phyloP scores from a whole-genome alignment of 805 yeast species.

The Zygosaccharomyces bailii region DNA sequence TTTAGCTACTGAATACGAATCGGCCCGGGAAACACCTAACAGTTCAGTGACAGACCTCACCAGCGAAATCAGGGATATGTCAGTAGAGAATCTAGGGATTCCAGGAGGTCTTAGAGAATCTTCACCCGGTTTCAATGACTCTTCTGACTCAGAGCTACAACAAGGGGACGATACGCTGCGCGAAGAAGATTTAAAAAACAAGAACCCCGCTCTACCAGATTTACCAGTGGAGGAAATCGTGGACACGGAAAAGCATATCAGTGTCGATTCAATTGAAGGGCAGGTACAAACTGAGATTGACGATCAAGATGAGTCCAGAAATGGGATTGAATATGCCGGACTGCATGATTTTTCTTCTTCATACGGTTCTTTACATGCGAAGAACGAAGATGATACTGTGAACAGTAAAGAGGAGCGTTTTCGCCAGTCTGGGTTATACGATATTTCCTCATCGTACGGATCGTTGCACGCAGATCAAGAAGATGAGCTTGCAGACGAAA shows the following conservation, averaged over 20 bases:
- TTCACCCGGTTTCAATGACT: neutral
- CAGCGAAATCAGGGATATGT: slow-evolving; percentile 3
- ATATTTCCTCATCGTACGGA: no score
- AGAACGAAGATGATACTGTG: neutral
- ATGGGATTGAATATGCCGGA: slow-evolving; percentile 1
- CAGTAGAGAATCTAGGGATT: slow-evolving; percentile 22
- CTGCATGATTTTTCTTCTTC: slow-evolving; percentile 5
- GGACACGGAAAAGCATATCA: neutral
- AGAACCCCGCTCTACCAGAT: neutral
- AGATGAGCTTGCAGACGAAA: no score
- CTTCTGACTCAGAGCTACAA: neutral
- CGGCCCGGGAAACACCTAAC: slow-evolving; percentile 22
- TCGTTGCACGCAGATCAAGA: no score
- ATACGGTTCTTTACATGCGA: neutral
- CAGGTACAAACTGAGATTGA: neutral
- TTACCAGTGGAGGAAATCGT: neutral
- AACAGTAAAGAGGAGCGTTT: no score
- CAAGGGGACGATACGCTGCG: slow-evolving; percentile 11
- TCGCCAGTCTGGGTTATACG: no score
- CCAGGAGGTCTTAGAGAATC: slow-evolving; percentile 11
- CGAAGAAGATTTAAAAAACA: slow-evolving; percentile 2
- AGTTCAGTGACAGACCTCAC: slow-evolving; percentile 5
- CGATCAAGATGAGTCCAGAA: slow-evolving; percentile 1
- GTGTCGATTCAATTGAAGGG: neutral
- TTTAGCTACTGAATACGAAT: slow-evolving; percentile 27